Conservation (phyloP, 129 eudicot genomes). For the Dittrichia graveolens region DNA sequence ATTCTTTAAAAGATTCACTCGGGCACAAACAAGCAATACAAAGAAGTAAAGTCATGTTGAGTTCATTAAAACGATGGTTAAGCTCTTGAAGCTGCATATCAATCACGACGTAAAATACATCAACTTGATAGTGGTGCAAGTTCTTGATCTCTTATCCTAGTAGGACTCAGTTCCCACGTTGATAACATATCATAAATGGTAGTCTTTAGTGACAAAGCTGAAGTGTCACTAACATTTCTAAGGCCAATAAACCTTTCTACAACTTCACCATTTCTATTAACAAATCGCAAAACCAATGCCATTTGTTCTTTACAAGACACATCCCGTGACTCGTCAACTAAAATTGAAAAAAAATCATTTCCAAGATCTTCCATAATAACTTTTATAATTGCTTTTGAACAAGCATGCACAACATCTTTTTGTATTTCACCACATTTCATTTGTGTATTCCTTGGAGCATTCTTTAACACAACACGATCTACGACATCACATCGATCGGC, state of each 20-base stretch:
- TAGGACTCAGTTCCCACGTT: too few relatives aligned
- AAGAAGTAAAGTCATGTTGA: too few relatives aligned
- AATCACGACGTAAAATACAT: too few relatives aligned
- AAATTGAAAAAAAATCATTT: constrained; percentile 1
- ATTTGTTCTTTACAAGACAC: constrained; percentile 15
- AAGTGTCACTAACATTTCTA: neutral
- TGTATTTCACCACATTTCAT: neutral
- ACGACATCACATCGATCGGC: constrained; percentile 1
- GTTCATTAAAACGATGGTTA: too few relatives aligned
- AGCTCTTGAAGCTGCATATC: too few relatives aligned
- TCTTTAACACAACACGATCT: neutral
- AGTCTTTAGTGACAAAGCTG: neutral
- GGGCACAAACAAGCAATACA: too few relatives aligned
- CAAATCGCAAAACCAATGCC: constrained; percentile 1
- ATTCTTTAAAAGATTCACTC: too few relatives aligned
- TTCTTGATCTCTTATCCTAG: too few relatives aligned
- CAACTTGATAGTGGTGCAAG: too few relatives aligned
- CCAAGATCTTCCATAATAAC: neutral
- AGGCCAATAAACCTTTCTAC: neutral
- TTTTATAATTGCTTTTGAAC: neutral
- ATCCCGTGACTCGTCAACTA: constrained; percentile 11
- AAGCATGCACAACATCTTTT: neutral
- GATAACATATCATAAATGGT: too few relatives aligned
- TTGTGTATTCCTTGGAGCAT: neutral
- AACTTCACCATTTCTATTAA: neutral